These are phyloP conservation scores for Begonia loranthoides DNA, from an alignment of 306 rosid genomes.

Conservation along the genomic window DNA sequence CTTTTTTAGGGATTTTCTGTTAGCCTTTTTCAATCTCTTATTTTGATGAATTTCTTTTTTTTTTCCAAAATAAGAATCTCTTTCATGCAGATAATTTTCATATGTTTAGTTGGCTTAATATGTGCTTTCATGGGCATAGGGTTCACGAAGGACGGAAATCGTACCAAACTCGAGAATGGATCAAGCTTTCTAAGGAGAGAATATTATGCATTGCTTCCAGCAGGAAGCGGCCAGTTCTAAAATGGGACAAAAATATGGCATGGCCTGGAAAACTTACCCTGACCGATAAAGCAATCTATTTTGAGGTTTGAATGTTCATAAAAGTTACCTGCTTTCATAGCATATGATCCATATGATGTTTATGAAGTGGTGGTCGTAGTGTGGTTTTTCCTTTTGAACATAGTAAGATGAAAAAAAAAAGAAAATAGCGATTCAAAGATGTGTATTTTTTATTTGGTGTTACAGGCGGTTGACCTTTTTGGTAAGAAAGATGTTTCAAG, in stretches of 20 bases:
- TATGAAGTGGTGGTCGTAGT: background rate
- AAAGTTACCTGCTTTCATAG: background rate
- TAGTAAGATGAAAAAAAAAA: background rate
- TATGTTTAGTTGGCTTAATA: no score
- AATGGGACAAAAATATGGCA: slow-evolving; percentile 92
- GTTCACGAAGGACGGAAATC: slow-evolving; percentile 57
- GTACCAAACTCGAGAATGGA: slow-evolving; percentile 52
- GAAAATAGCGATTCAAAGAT: background rate
- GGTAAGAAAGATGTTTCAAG: slow-evolving; percentile 51
- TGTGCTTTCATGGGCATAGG: slow-evolving; percentile 38
- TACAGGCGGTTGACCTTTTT: slow-evolving; percentile 58
- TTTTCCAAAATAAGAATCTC: no score
- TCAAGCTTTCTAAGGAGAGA: slow-evolving; percentile 47
- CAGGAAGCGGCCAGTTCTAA: slow-evolving; percentile 74
- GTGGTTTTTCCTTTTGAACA: background rate
- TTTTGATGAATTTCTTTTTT: no score
- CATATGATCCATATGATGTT: background rate
- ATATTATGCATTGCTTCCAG: slow-evolving; percentile 73
- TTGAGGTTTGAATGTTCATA: slow-evolving; percentile 49
- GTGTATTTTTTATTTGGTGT: slow-evolving; percentile 19
- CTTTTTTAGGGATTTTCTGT: no score
- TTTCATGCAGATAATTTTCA: no score
- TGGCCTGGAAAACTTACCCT: slow-evolving; percentile 97
- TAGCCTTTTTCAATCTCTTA: no score
- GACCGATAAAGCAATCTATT: slow-evolving; percentile 80